Base-by-base conservation (phyloP, 129 eudicot species). In the Glebionis coronaria region DNA sequence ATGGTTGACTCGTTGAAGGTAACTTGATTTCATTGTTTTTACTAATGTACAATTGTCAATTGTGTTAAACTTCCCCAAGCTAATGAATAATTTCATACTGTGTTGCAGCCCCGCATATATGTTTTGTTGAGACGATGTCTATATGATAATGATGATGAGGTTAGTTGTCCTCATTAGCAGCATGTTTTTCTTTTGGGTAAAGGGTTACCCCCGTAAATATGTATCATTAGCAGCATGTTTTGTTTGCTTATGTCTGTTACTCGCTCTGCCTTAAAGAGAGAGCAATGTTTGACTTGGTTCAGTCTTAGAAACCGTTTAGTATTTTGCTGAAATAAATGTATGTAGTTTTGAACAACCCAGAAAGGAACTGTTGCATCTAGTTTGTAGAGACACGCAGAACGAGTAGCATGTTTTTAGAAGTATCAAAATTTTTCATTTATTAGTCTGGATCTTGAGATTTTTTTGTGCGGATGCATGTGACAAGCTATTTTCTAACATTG, bases 131-230 rank as follows among this genome's bases (percentile, higher is more conserved):
- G 91, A 66, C 96, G 98, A 72, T 93, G 98, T 64, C 83, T 93
- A 50, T 86, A 76, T 51, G 98, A 93, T 85, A 88, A 76, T 61
- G 98, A 93, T 79, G 98, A 93, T 66, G 98, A 93, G 98, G 98
- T 92, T 58, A 80, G 92, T 85, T 68, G 18, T 50, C 35, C 68
- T 46, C 51, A 10, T 18, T 19, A 53, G 9, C 7, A 23, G 29
- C 53, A 54, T 13, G 9, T 8, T 6, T 55, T 38, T n/a, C 12
- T 29, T 35, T 0, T n/a, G n/a, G n/a, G n/a, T n/a, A n/a, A n/a
- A n/a, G n/a, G n/a, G n/a, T n/a, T n/a, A n/a, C n/a, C n/a, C n/a
- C n/a, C n/a, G n/a, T n/a, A n/a, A n/a, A n/a, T n/a, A n/a, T n/a
- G n/a, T n/a, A n/a, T 28, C 31, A 28, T 28, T 3, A 28, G 31